These are phyloP conservation scores for Suillus paluster DNA, from an alignment of 768 basidiomycete genomes.

Conservation along the genomic window DNA sequence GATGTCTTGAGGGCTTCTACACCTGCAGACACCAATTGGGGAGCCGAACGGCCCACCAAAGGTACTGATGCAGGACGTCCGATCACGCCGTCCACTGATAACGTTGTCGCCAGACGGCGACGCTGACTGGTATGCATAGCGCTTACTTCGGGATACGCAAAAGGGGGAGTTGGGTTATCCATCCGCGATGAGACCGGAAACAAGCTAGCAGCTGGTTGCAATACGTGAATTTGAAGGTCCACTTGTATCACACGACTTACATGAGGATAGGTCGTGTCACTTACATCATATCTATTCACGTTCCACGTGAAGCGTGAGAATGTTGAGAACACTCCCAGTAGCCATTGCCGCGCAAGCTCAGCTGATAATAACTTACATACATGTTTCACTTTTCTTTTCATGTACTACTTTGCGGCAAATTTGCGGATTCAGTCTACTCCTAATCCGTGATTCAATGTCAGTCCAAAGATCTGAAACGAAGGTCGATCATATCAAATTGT, in stretches of 20 bases:
- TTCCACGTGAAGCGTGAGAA: conserved; percentile 1
- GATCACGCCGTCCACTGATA: background rate
- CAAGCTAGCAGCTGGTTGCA: background rate
- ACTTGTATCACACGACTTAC: background rate
- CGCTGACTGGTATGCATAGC: background rate
- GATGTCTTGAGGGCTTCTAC: background rate
- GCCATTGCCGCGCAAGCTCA: background rate
- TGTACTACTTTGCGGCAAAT: background rate
- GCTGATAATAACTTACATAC: background rate
- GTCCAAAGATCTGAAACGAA: background rate
- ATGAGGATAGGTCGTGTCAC: background rate
- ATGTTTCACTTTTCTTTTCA: background rate
- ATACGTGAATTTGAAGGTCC: conserved; percentile 1
- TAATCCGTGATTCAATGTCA: no score
- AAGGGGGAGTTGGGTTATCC: background rate
- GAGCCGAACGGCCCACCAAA: conserved; percentile 10
- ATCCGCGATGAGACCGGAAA: background rate
- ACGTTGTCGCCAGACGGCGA: background rate
- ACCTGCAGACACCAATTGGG: conserved; percentile 9
- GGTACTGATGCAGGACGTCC: conserved; percentile 18
- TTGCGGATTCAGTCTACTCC: background rate
- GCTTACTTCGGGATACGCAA: background rate
- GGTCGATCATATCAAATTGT: background rate
- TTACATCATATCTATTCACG: background rate
- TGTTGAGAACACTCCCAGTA: background rate